These are phyloP conservation scores for Suillus subalutaceus DNA, from an alignment of 768 basidiomycete species.

Conservation along the genomic window DNA sequence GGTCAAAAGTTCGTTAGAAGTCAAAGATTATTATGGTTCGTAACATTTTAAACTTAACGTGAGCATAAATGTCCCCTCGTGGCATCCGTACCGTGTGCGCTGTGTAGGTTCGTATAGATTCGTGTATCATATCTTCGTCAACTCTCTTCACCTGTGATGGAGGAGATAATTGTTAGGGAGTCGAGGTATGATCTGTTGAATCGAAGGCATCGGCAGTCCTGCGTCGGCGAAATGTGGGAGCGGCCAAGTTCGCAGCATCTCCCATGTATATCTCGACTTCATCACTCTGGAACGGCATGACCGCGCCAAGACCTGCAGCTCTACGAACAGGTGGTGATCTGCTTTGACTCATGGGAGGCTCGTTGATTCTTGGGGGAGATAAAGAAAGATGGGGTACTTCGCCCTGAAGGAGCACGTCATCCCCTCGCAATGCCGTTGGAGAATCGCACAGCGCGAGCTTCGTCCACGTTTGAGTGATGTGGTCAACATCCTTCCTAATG, in stretches of 20 bases:
- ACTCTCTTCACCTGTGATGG: not conserved
- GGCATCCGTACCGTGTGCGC: too few species aligned
- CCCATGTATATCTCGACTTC: not conserved
- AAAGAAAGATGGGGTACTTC: constrained; percentile 1
- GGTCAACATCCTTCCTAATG: not conserved
- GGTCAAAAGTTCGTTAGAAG: not conserved
- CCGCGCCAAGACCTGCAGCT: not conserved
- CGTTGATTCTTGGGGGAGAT: not conserved
- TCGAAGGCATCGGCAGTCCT: constrained; percentile 2
- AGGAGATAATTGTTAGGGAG: not conserved
- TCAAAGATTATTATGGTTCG: not conserved
- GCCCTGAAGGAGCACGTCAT: not conserved
- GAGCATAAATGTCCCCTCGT: not conserved
- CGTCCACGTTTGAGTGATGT: constrained; percentile 2
- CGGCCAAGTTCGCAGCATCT: not conserved
- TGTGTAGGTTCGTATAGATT: not conserved
- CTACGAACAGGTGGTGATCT: not conserved
- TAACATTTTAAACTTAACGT: not conserved
- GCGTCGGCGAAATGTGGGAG: not conserved
- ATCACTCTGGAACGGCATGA: not conserved
- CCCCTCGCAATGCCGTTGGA: not conserved
- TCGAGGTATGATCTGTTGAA: not conserved
- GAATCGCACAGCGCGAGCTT: constrained; percentile 7
- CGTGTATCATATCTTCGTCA: not conserved
- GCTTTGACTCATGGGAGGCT: not conserved